A percentile compares a stretch with the other conserved stretches of the same genome.
These are phyloP conservation scores for Zopfia rhizophila DNA, from an alignment of 2,329 filamentous ascomycete genomes.

Conservation along the genomic window DNA sequence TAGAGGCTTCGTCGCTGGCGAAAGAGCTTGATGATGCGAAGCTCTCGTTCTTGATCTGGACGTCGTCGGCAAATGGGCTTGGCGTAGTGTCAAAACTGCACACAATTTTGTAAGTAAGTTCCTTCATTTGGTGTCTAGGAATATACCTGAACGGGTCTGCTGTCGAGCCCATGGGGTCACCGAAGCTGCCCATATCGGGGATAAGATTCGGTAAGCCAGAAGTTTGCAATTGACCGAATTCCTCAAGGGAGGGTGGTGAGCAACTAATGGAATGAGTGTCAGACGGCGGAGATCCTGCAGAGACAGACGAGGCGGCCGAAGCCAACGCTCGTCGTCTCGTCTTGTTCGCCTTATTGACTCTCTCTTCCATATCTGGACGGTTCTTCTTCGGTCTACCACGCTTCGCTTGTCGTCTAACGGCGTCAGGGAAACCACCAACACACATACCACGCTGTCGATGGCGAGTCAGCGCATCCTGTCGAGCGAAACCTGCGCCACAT, in stretches of 20 bases:
- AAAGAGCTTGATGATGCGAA: constrained; percentile 43
- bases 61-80: constrained; percentile 40
- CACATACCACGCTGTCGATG: constrained; percentile 98
- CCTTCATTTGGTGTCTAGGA: neutral
- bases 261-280: constrained; percentile 28
- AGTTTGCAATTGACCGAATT: constrained; percentile 34
- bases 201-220: constrained; percentile 32
- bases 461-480: constrained; percentile 92
- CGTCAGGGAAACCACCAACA: constrained; percentile 89
- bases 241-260: constrained; percentile 40
- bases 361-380: constrained; percentile 67
- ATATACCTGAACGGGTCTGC: constrained; percentile 47
- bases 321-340: constrained; percentile 56
- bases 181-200: constrained; percentile 39
- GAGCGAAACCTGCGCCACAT: constrained; percentile 93
- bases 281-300: constrained; percentile 45
- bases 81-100: constrained; percentile 43
- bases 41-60: constrained; percentile 32
- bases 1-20: constrained; percentile 39
- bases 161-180: constrained; percentile 38
- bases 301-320: constrained; percentile 46
- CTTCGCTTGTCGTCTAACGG: constrained; percentile 73
- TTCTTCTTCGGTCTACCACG: constrained; percentile 73
- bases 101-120: constrained; percentile 25
- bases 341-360: constrained; percentile 66